Base-by-base conservation (phyloP, 768 basidiomycete genomes). In the Boletus barrowsii region DNA sequence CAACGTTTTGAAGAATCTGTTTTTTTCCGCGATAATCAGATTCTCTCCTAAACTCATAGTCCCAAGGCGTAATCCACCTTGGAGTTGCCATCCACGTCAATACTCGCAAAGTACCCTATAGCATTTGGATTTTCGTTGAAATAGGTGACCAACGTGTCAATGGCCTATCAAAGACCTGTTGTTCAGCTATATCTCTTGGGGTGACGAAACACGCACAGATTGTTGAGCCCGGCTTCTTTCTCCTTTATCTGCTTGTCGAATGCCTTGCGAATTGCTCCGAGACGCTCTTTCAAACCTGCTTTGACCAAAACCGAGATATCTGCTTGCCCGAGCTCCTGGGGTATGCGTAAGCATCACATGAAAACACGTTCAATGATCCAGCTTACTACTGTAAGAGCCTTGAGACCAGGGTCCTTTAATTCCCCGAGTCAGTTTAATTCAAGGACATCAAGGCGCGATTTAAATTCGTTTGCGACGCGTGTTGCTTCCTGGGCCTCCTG, bases 221-320 rank as follows among this genome's bases (percentile, higher is more conserved):
- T 98, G 67, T 84, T 87, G 35, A 83, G 80, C 30, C 81, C 79
- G 17, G 84, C 76, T 63, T 93, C 90, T 63, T 77, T 83, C 59
- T 93, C 94, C 72, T 93, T 98, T 58, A 79, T 74, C 64, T 88
- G 81, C 63, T 93, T 95, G 59, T 90, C 89, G 61, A 94, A 86
- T 5, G 86, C 82, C 71, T 93, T 93, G 48, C 91, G 86, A 49
- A 91, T 78, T 32, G 74, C 73, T 11, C 76, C 77, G 48, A 93
- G 77, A 26, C 83, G 83, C 45, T 95, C 89, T 62, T 83, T 87
- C 55, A 99, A 75, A 50, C 86, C 80, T 2, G 84, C 82, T 71
- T 97, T 98, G 57, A 79, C 78, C 51, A 96, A 72, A 35, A 95
- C 79, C 1, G 95, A 95, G 39, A 98, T 94, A 64, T 93, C 89